phyloP scores from a whole-genome alignment of 2,329 filamentous ascomycete species.

The Dryadomyces quercus-mongolicae region DNA sequence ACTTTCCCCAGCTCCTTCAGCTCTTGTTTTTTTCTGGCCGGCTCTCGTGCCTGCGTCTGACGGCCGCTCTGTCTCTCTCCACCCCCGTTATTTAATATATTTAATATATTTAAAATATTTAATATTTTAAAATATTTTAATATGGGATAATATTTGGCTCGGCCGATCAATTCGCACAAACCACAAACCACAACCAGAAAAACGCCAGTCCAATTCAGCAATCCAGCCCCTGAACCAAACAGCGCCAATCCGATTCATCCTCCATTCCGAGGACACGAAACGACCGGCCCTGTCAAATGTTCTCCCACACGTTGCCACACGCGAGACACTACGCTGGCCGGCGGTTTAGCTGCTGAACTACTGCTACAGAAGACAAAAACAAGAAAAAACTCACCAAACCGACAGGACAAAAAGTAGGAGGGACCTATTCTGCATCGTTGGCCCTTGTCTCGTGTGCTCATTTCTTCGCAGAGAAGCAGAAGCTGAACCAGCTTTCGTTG shows the following conservation, averaged over 20 bases:
- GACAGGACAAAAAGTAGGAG: not conserved
- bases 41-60: slow-evolving; percentile 1
- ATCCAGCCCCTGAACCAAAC: not conserved
- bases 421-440: not conserved
- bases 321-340: no score
- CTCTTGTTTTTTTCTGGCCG: no score
- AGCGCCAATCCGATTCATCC: not conserved
- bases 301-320: no score
- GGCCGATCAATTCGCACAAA: not conserved
- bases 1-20: no score
- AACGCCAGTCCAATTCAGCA: not conserved
- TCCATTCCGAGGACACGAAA: not conserved
- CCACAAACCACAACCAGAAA: not conserved
- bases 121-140: not conserved
- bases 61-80: not conserved
- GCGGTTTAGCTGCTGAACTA: no score
- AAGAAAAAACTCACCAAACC: no score
- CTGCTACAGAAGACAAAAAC: not conserved
- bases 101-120: no score
- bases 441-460: no score
- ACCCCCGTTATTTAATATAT: not conserved
- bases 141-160: not conserved
- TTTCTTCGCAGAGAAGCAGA: not conserved
- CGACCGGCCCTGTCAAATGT: not conserved
- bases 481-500: not conserved